Evolutionary conservation across 1,284 basidiomycete genomes (phyloP).

Genomic region (Cryptococcus jaspeensis): DNA sequence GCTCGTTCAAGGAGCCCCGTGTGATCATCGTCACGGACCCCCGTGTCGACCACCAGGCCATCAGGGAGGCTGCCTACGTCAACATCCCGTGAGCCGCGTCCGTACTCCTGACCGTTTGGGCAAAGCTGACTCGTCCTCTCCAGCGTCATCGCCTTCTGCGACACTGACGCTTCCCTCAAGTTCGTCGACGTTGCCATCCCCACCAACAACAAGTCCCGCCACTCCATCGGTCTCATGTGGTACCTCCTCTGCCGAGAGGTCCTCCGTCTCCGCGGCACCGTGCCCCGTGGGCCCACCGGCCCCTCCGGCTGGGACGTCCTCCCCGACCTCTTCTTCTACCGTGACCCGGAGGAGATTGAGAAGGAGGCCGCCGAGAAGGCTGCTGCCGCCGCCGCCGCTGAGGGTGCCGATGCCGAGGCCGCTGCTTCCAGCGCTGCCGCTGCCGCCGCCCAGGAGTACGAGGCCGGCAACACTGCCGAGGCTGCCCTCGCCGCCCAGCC

Average conservation of each 20-base stretch:
- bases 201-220: constrained; percentile 98
- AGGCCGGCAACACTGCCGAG: constrained; percentile 66
- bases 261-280: constrained; percentile 88
- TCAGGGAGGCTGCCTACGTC: constrained; percentile 98
- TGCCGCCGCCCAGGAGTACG: constrained; percentile 67
- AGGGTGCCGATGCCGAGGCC: constrained; percentile 59
- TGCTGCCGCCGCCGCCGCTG: constrained; percentile 66
- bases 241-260: constrained; percentile 98
- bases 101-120: background rate
- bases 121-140: background rate
- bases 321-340: constrained; percentile 99
- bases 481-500: constrained; percentile 78
- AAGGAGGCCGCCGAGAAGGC: constrained; percentile 92
- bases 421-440: constrained; percentile 51
- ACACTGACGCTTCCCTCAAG: constrained; percentile 95
- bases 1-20: constrained; percentile 99
- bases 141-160: constrained; percentile 90
- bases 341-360: constrained; percentile 98
- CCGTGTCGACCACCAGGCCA: constrained; percentile 98
- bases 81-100: constrained; percentile 73
- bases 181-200: constrained; percentile 99
- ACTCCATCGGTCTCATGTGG: constrained; percentile 97
- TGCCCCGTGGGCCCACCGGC: constrained; percentile 81
- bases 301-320: constrained; percentile 93
- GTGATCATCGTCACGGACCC: constrained; percentile 98